phyloP scores from a whole-genome alignment of 2,329 filamentous ascomycete species.

The Endothia cerciana region DNA sequence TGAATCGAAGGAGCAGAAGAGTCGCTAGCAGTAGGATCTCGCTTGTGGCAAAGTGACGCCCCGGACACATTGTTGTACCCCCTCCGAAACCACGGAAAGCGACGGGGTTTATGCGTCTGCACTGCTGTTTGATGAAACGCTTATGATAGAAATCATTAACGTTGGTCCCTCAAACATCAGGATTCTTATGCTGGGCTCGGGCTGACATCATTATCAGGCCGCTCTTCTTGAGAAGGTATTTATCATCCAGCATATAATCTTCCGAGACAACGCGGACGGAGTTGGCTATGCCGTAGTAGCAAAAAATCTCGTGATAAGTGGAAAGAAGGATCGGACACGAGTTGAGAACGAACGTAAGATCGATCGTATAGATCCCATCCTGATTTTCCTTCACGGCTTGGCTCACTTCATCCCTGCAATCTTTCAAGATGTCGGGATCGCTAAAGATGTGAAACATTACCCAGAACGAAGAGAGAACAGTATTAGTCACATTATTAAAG shows the following conservation, averaged over 20 bases:
- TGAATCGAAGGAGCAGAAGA: conserved; percentile 32
- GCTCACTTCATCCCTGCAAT: conserved; percentile 12
- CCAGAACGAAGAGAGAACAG: conserved; percentile 21
- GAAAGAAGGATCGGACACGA: conserved; percentile 23
- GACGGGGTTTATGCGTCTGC: background rate
- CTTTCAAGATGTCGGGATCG: background rate
- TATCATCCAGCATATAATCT: conserved; percentile 37
- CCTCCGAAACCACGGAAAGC: conserved; percentile 36
- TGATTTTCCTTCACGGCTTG: background rate
- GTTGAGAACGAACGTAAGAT: conserved; percentile 12
- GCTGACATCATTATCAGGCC: conserved; percentile 37
- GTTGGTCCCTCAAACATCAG: conserved; percentile 38
- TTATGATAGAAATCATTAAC: conserved; percentile 33
- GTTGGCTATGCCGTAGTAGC: conserved; percentile 28
- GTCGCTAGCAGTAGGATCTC: conserved; percentile 34
- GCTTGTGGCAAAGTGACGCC: conserved; percentile 35
- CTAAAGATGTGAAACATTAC: conserved; percentile 23
- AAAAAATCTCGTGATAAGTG: conserved; percentile 25
- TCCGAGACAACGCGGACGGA: conserved; percentile 41
- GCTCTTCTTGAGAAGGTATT: conserved; percentile 32
- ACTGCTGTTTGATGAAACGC: conserved; percentile 27
- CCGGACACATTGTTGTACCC: conserved; percentile 34
- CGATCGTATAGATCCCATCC: background rate
- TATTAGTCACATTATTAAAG: conserved; percentile 25
- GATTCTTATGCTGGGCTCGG: conserved; percentile 37